phyloP scores from a whole-genome alignment of 2,329 filamentous ascomycete genomes.

The Zasmidium angulare region DNA sequence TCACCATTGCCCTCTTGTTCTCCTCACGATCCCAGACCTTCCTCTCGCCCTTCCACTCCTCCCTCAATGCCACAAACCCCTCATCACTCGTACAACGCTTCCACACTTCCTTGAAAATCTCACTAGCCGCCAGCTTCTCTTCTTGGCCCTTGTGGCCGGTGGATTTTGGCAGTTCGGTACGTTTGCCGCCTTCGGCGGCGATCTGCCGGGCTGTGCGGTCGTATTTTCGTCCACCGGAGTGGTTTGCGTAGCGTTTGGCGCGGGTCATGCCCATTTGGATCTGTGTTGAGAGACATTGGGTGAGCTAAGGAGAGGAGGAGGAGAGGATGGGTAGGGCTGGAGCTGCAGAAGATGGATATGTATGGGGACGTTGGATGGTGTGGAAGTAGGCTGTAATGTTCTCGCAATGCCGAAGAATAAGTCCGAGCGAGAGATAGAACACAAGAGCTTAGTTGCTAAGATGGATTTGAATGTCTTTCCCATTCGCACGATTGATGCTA shows the following conservation, averaged over 20 bases:
- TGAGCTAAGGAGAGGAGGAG: neutral
- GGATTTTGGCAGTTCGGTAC: conserved; percentile 45
- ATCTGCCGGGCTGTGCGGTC: conserved; percentile 38
- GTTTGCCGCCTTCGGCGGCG: conserved; percentile 24
- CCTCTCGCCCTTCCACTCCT: conserved; percentile 50
- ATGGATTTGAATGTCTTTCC: neutral
- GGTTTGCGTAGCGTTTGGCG: conserved; percentile 40
- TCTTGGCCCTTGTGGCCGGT: conserved; percentile 45
- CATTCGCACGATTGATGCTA: neutral
- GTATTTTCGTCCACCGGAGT: conserved; percentile 56
- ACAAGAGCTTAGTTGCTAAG: neutral
- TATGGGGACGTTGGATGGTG: too few relatives aligned
- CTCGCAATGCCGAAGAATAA: too few relatives aligned
- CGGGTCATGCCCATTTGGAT: conserved; percentile 67
- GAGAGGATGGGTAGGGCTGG: neutral
- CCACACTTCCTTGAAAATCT: conserved; percentile 53
- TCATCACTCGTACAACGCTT: conserved; percentile 46
- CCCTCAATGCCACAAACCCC: conserved; percentile 47
- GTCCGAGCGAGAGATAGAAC: too few relatives aligned
- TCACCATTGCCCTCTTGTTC: too few relatives aligned
- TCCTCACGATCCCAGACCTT: conserved; percentile 38
- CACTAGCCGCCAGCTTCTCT: conserved; percentile 53
- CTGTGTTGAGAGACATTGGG: neutral
- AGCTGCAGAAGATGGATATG: neutral
- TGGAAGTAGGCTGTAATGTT: too few relatives aligned